Evolutionary conservation across 139 green algal species (phyloP).

Genomic region (Haematococcus lacustris): DNA sequence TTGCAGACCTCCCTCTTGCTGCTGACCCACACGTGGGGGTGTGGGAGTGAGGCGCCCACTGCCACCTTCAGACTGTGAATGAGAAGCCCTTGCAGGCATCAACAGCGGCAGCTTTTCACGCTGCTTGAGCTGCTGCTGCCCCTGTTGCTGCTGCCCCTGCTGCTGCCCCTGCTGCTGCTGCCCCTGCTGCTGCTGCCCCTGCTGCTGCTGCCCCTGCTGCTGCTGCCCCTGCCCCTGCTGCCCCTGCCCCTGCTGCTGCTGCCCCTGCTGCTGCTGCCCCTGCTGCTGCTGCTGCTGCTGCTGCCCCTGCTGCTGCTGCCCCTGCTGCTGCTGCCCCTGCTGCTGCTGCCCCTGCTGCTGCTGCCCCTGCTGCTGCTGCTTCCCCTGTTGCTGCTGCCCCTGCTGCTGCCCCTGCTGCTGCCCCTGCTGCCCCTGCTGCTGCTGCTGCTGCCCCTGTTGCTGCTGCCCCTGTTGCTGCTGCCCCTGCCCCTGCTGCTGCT

Average conservation of each 20-base stretch:
- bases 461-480: constrained; percentile 7
- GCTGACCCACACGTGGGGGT: too few species aligned
- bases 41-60: too few species aligned
- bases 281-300: constrained; percentile 9
- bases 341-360: too few species aligned
- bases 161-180: neutral
- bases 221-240: too few species aligned
- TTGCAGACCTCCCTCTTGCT: too few species aligned
- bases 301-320: constrained; percentile 3
- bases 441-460: constrained; percentile 1
- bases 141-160: neutral
- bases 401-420: neutral
- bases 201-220: constrained; percentile 1
- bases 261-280: neutral
- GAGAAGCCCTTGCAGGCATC: too few species aligned
- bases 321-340: neutral
- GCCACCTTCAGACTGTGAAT: too few species aligned
- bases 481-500: too few species aligned
- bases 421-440: too few species aligned
- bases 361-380: neutral
- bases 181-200: neutral
- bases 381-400: neutral
- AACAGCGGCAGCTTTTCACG: too few species aligned
- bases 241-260: too few species aligned
- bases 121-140: constrained; percentile 6